Conservation (phyloP, 768 basidiomycete species). For the Russula sp. region DNA sequence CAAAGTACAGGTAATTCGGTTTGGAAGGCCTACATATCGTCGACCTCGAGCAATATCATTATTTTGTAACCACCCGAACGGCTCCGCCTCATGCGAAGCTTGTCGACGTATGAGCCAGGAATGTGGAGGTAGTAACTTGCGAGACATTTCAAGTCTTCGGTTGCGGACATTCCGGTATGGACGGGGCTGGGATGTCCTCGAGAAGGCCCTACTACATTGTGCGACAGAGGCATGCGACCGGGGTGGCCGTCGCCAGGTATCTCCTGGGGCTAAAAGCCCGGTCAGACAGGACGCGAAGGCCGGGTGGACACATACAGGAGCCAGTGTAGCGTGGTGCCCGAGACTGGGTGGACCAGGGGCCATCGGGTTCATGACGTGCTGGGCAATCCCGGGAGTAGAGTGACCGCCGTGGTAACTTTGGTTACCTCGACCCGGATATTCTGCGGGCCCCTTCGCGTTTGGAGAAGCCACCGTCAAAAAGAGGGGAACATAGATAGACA, state of each 20-base stretch:
- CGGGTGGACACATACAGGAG: background rate
- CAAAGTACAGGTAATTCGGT: background rate
- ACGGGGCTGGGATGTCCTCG: background rate
- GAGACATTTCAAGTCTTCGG: background rate
- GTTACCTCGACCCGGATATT: too few relatives aligned
- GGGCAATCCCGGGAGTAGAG: background rate
- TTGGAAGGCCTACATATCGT: background rate
- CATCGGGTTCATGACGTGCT: background rate
- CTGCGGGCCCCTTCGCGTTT: background rate
- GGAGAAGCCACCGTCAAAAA: background rate
- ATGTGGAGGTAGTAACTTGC: background rate
- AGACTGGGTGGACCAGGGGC: background rate
- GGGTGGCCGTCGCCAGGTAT: too few relatives aligned
- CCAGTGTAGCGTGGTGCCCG: background rate
- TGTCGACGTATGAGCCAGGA: background rate
- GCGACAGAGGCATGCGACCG: background rate
- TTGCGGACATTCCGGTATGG: background rate
- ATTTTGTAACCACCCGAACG: background rate
- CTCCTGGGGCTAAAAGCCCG: background rate
- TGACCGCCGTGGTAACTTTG: background rate
- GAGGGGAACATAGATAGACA: background rate
- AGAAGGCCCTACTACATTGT: background rate
- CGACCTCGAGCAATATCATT: background rate
- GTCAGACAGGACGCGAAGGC: background rate
- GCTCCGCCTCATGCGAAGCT: background rate